Evolutionary conservation across 192 early-diverging fungal genomes (phyloP).

Genomic region (Endogone sp.): DNA sequence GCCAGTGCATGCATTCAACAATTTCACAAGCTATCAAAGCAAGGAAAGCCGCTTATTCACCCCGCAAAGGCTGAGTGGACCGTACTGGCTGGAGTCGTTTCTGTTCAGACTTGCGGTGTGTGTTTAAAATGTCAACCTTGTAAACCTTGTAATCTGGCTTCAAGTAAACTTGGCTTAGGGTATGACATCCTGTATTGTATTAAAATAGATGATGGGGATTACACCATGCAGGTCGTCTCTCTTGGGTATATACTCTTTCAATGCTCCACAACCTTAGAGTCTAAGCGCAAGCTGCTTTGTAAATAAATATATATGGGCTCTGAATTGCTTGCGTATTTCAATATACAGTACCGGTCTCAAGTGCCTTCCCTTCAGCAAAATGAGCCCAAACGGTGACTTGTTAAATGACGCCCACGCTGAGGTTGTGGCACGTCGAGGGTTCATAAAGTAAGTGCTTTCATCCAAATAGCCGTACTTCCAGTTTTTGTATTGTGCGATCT

Average conservation of each 20-base stretch:
- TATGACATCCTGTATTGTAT: slow-evolving; percentile 6
- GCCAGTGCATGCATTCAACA: slow-evolving; percentile 46
- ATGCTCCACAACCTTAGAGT: neutral
- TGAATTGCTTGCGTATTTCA: neutral
- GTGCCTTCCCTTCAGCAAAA: slow-evolving; percentile 62
- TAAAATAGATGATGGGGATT: slow-evolving; percentile 8
- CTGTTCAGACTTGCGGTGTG: neutral
- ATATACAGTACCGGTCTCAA: slow-evolving; percentile 76
- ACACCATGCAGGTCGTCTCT: slow-evolving; percentile 35
- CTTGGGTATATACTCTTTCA: slow-evolving; percentile 28
- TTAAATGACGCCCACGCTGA: slow-evolving; percentile 90
- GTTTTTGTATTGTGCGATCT: too few species aligned
- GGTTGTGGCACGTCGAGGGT: slow-evolving; percentile 74
- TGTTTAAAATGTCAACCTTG: neutral
- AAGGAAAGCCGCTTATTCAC: slow-evolving; percentile 64
- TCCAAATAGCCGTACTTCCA: too few species aligned
- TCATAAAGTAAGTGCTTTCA: slow-evolving; percentile 52
- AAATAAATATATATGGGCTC: neutral
- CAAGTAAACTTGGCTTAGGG: too few species aligned
- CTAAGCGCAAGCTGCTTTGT: too few species aligned
- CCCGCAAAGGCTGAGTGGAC: slow-evolving; percentile 74
- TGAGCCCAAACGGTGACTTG: slow-evolving; percentile 54
- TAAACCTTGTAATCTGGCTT: neutral
- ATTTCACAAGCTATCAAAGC: slow-evolving; percentile 61
- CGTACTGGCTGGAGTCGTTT: slow-evolving; percentile 74